These are phyloP conservation scores for Choiromyces venosus DNA, from an alignment of 495 filamentous ascomycete genomes.

Conservation along the genomic window DNA sequence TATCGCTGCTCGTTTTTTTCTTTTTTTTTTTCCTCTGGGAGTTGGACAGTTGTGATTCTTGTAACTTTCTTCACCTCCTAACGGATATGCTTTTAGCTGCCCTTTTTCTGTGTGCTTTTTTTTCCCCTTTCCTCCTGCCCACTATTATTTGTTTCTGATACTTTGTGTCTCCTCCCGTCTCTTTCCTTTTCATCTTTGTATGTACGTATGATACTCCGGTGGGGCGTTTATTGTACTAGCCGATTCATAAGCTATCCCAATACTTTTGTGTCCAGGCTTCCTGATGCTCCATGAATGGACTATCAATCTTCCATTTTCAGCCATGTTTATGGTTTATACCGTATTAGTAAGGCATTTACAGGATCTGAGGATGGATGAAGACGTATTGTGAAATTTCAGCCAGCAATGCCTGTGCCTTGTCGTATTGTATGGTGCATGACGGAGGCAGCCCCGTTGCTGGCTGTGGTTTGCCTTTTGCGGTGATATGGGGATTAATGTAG, in stretches of 20 bases:
- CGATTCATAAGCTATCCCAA: not conserved
- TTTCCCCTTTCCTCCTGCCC: not conserved
- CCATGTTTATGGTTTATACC: not conserved
- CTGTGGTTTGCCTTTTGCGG: not conserved
- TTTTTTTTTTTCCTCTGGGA: not conserved
- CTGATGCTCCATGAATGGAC: not conserved
- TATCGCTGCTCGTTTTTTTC: not conserved
- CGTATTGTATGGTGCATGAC: not conserved
- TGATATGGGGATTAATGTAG: not conserved
- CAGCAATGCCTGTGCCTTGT: not conserved
- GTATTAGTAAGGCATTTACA: too few relatives aligned
- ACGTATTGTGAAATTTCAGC: not conserved
- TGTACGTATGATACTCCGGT: slow-evolving; percentile 20
- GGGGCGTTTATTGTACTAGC: not conserved
- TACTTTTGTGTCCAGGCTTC: not conserved
- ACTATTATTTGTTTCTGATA: slow-evolving; percentile 7
- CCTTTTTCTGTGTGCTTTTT: not conserved
- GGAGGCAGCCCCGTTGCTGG: not conserved
- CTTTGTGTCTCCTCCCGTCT: not conserved
- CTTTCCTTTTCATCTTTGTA: not conserved
- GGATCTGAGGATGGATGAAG: not conserved
- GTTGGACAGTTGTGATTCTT: slow-evolving; percentile 4
- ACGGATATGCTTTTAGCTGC: not conserved
- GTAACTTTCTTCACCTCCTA: not conserved
- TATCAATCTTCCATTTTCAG: not conserved